A percentile compares a stretch with the other conserved stretches of the same genome.
Evolutionary conservation across 192 early-diverging fungal species (phyloP).

Genomic region (Gaertneriomyces sp.): DNA sequence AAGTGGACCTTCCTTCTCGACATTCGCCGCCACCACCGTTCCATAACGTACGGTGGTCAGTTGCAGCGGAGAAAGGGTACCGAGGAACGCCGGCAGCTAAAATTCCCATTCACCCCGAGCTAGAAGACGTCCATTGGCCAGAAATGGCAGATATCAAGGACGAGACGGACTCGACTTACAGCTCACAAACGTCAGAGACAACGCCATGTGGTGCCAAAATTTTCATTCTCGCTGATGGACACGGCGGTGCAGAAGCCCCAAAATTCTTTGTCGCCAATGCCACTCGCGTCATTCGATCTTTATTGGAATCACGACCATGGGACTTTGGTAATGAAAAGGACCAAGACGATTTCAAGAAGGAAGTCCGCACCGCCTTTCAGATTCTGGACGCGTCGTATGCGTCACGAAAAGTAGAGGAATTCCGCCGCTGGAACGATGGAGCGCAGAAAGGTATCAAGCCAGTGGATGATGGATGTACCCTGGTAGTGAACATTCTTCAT

Average conservation of each 20-base stretch:
- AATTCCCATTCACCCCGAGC: conserved; percentile 42
- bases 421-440: conserved; percentile 45
- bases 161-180: neutral
- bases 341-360: conserved; percentile 28
- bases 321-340: conserved; percentile 39
- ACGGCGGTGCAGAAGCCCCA: conserved; percentile 52
- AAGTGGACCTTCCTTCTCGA: neutral
- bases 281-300: conserved; percentile 16
- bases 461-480: conserved; percentile 56
- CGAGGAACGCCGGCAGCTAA: conserved; percentile 14
- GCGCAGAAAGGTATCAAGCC: conserved; percentile 20
- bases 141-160: conserved; percentile 4
- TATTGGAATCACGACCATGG: conserved; percentile 37
- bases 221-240: conserved; percentile 59
- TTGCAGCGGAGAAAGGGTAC: conserved; percentile 41
- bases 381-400: conserved; percentile 51
- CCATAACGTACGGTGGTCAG: conserved; percentile 31
- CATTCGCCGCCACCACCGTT: neutral
- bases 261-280: conserved; percentile 48
- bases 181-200: neutral
- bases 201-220: conserved; percentile 17
- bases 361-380: conserved; percentile 37
- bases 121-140: conserved; percentile 58
- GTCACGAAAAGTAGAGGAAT: conserved; percentile 46
- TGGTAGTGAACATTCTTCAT: conserved; percentile 50